These are phyloP conservation scores for Penicillium nordicum DNA, from an alignment of 2,329 filamentous ascomycete genomes.

Conservation along the genomic window DNA sequence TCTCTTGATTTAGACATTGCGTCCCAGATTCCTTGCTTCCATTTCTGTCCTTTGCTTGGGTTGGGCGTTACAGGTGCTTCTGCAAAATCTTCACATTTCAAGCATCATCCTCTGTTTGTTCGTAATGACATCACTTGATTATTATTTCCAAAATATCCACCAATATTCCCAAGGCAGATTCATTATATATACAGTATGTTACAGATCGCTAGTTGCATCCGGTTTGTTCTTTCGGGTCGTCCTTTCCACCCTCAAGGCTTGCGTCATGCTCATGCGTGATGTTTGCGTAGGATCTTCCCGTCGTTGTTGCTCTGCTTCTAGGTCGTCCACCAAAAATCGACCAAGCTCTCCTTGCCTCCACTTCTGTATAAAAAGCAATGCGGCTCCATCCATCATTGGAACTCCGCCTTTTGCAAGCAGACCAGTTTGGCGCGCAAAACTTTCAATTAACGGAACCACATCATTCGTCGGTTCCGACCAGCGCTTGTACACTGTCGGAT, in stretches of 20 bases:
- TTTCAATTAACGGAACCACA: constrained; percentile 66
- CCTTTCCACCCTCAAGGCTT: constrained; percentile 42
- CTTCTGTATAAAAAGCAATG: constrained; percentile 74
- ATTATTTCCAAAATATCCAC: constrained; percentile 1
- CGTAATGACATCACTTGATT: constrained; percentile 13
- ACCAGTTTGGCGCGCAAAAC: constrained; percentile 70
- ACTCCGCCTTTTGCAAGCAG: constrained; percentile 69
- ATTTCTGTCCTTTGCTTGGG: constrained; percentile 12
- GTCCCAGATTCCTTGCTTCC: constrained; percentile 9
- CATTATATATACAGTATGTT: constrained; percentile 25
- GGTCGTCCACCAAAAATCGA: constrained; percentile 72
- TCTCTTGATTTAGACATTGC: constrained; percentile 44
- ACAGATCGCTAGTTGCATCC: constrained; percentile 20
- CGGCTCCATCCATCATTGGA: constrained; percentile 68
- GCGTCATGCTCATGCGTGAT: constrained; percentile 42
- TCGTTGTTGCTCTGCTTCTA: constrained; percentile 60
- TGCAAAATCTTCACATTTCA: constrained; percentile 19
- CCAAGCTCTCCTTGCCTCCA: constrained; percentile 78
- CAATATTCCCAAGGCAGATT: background rate
- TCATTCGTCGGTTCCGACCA: constrained; percentile 78
- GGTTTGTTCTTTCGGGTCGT: constrained; percentile 28
- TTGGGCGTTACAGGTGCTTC: constrained; percentile 25
- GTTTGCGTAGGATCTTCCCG: constrained; percentile 32
- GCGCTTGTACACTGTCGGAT: constrained; percentile 60
- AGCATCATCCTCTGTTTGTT: constrained; percentile 16